phyloP scores from a whole-genome alignment of 345 rosid genomes.

The Erodium maritimum region DNA sequence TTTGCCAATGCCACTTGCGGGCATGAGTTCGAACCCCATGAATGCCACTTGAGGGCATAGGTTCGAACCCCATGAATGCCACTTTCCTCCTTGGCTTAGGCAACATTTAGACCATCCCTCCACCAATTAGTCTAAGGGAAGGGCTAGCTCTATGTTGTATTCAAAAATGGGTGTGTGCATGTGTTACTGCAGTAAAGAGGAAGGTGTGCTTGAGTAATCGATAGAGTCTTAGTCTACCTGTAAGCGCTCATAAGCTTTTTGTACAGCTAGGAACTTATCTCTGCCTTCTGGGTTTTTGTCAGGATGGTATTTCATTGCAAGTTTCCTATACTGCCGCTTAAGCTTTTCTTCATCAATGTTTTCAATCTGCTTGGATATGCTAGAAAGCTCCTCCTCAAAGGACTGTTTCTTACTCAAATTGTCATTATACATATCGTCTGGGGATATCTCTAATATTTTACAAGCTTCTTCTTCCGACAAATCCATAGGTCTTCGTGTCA shows the following conservation, averaged over 20 bases:
- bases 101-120: no score
- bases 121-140: no score
- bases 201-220: not conserved
- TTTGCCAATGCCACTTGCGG: no score
- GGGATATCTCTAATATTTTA: constrained; percentile 78
- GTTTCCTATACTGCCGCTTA: constrained; percentile 98
- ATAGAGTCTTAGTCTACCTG: constrained; percentile 38
- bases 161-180: no score
- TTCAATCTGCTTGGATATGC: constrained; percentile 80
- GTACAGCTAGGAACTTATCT: constrained; percentile 95
- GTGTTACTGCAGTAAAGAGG: no score
- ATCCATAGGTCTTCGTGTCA: constrained; percentile 96
- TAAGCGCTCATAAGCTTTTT: constrained; percentile 94
- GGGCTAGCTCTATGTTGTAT: no score
- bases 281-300: constrained; percentile 99
- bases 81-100: no score
- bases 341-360: constrained; percentile 98
- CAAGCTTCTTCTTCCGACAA: constrained; percentile 99
- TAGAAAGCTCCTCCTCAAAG: constrained; percentile 42
- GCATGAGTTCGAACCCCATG: no score
- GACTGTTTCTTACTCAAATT: constrained; percentile 24
- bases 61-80: no score
- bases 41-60: no score
- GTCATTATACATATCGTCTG: constrained; percentile 60
- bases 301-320: constrained; percentile 98